Evolutionary conservation across 2,329 filamentous ascomycete genomes (phyloP), one percentile per base, ranked within the genome.

Genomic region (Pseudogymnoascus sp.): DNA sequence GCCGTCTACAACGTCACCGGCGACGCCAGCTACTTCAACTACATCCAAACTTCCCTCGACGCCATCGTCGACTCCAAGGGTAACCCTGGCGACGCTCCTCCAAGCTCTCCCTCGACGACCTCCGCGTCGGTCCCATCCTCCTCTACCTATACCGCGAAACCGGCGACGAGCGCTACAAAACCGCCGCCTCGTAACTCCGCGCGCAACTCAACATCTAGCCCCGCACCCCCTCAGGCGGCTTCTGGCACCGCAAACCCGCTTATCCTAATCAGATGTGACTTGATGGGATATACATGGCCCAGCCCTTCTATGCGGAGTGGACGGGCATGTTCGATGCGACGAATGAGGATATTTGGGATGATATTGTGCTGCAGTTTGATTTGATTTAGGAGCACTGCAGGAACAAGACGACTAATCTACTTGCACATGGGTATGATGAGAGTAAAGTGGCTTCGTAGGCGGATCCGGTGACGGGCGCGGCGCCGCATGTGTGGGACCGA

Each of bases 231-330:
- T 70, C 75, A 0, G 82, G 82, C 7, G 82, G 82, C 0, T 81
- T 84, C 74, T 84, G 81, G 80, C 82, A 84, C 66, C 74, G 78
- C 0, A 70, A 75, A 14, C 72, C 78, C 33, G 72, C 74, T 1
- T 82, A 82, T 65, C 75, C 74, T 16, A 76, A 82, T 65, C 79
- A 84, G 68, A 83, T 83, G 81, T 84, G 82, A 82, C 75, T 84
- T 0, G 81, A 83, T 66, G 82, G 82, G 1, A 79, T 81, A 21
- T 82, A 75, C 71, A 81, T 81, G 79, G 77, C 77, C 0, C 63
- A 65, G 6, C 67, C 69, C 5, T 73, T 73, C 62, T 73, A 73
- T 44, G 68, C 70, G 14, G 66, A 70, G 38, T 69, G 68, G 65
- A 70, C 69, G 5, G 60, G 60, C 5, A 37, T 68, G 10, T 71